A percentile compares a stretch with the other conserved stretches of the same genome.
Evolutionary conservation across 169 alveolate species (phyloP).

Genomic region (Babesia bigemina): DNA sequence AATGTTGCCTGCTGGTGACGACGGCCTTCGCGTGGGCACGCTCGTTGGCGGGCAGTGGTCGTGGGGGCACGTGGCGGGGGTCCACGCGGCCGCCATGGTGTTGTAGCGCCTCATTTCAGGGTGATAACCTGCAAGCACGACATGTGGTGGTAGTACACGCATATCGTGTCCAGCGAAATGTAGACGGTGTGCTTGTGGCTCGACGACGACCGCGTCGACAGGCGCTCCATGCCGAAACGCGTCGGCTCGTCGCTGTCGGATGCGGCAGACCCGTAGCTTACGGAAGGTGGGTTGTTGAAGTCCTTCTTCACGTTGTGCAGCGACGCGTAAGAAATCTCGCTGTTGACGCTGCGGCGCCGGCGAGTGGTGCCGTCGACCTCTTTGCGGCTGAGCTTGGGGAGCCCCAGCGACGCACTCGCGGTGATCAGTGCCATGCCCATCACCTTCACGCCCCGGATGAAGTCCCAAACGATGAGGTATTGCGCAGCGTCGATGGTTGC

Average conservation of each 20-base stretch:
- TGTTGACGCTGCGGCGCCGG: constrained; percentile 12
- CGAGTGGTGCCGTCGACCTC: not conserved
- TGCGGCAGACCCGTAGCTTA: not conserved
- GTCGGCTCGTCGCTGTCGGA: constrained; percentile 11
- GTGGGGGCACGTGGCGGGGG: not conserved
- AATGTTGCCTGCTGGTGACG: too few relatives aligned
- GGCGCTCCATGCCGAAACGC: not conserved
- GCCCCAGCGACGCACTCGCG: not conserved
- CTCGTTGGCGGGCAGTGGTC: too few relatives aligned
- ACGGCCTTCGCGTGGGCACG: too few relatives aligned
- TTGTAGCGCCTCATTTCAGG: not conserved
- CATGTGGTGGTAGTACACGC: constrained; percentile 18
- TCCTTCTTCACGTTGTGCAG: constrained; percentile 26
- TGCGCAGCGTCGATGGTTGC: constrained; percentile 33
- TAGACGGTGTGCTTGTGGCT: not conserved
- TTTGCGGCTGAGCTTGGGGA: not conserved
- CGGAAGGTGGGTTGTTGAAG: constrained; percentile 21
- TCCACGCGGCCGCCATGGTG: not conserved
- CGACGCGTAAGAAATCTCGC: constrained; percentile 12
- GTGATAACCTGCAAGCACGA: constrained; percentile 14
- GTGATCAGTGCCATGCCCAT: constrained; percentile 29
- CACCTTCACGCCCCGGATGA: constrained; percentile 47
- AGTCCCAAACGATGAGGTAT: constrained; percentile 55
- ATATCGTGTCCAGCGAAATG: constrained; percentile 3
- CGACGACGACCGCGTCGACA: not conserved